Conservation (phyloP, 2,329 filamentous ascomycete species). For the Zymoseptoria pseudotritici region DNA sequence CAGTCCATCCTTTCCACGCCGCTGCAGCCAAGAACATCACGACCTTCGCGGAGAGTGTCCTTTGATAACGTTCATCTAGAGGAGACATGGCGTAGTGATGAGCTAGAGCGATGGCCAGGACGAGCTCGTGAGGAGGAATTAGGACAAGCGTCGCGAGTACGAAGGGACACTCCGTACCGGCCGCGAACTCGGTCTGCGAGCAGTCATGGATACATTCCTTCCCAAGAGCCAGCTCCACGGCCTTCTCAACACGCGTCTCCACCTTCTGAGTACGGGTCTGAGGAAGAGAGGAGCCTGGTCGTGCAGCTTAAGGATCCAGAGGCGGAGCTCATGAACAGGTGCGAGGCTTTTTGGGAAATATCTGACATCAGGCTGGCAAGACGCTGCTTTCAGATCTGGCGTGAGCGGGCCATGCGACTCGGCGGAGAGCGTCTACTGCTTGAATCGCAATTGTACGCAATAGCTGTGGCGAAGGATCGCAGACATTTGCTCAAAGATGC, state of each 20-base stretch:
- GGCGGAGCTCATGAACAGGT: slow-evolving; percentile 24
- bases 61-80: slow-evolving; percentile 51
- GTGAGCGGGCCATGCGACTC: slow-evolving; percentile 33
- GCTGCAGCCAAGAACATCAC: neutral
- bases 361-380: slow-evolving; percentile 15
- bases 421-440: slow-evolving; percentile 17
- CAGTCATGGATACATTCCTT: slow-evolving; percentile 8
- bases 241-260: slow-evolving; percentile 11
- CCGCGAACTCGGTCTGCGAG: slow-evolving; percentile 20
- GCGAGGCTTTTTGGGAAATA: slow-evolving; percentile 22
- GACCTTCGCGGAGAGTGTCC: slow-evolving; percentile 42
- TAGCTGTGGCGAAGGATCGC: slow-evolving; percentile 45
- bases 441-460: slow-evolving; percentile 22
- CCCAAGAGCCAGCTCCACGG: slow-evolving; percentile 10
- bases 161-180: slow-evolving; percentile 2
- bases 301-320: slow-evolving; percentile 20
- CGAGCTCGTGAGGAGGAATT: slow-evolving; percentile 8
- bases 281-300: slow-evolving; percentile 11
- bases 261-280: slow-evolving; percentile 10
- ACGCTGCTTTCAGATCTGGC: slow-evolving; percentile 34
- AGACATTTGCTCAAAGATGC: slow-evolving; percentile 46
- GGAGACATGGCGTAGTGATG: slow-evolving; percentile 38
- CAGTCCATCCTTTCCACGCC: neutral
- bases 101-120: slow-evolving; percentile 5
- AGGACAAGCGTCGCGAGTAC: slow-evolving; percentile 15